These are phyloP conservation scores for Neurospora sp. DNA, from an alignment of 495 filamentous ascomycete species.

Conservation along the genomic window DNA sequence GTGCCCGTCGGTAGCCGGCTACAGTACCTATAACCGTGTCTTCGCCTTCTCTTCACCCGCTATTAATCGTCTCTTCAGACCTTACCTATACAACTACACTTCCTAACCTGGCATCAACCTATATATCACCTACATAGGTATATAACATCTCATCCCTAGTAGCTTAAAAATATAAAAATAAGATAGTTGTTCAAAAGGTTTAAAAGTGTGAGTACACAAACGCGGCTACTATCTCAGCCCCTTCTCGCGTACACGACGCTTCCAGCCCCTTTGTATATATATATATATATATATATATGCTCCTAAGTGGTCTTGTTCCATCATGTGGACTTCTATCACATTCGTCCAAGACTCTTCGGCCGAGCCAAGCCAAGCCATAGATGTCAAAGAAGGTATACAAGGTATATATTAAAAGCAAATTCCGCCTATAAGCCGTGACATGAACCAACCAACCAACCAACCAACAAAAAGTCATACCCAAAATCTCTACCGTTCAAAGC, in stretches of 20 bases:
- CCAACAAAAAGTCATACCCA: not conserved
- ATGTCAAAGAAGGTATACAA: not conserved
- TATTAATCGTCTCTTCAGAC: no score
- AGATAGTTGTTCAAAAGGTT: not conserved
- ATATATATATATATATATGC: not conserved
- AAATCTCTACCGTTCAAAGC: not conserved
- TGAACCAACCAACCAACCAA: not conserved
- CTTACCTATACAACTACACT: not conserved
- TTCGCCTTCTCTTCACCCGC: not conserved
- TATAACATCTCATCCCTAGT: not conserved
- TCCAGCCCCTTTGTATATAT: not conserved
- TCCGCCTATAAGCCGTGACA: not conserved
- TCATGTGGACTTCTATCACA: not conserved
- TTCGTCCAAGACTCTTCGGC: not conserved
- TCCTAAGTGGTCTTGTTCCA: not conserved
- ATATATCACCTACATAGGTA: not conserved
- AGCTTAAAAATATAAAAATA: not conserved
- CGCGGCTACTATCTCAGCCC: not conserved
- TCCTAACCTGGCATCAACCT: not conserved
- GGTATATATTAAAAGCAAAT: not conserved
- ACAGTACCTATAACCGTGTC: no score
- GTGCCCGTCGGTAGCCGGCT: no score
- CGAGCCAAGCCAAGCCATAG: not conserved
- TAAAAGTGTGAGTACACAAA: not conserved
- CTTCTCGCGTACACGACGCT: not conserved